Evolutionary conservation across 73 alveolate species (phyloP).

Genomic region (Tetrahymena malaccensis): DNA sequence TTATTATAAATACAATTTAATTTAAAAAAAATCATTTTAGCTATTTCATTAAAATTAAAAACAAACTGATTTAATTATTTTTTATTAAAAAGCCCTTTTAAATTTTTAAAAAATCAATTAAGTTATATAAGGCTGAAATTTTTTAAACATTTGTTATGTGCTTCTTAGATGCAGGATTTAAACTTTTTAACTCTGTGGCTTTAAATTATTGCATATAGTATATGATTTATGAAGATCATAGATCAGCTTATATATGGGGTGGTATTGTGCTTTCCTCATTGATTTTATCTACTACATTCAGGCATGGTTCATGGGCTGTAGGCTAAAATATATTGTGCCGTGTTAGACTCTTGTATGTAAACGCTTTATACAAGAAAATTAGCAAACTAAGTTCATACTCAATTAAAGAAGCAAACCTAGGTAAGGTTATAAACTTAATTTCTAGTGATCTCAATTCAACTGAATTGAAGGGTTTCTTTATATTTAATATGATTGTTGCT

Average conservation of each 20-base stretch:
- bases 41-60: too few relatives aligned
- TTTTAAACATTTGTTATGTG: neutral
- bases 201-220: neutral
- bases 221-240: neutral
- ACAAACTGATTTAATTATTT: too few relatives aligned
- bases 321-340: neutral
- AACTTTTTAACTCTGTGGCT: neutral
- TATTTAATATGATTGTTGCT: conserved; percentile 9
- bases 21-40: too few relatives aligned
- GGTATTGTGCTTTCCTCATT: neutral
- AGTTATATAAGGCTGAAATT: neutral
- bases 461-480: neutral
- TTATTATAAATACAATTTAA: too few relatives aligned
- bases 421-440: conserved; percentile 5
- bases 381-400: conserved; percentile 5
- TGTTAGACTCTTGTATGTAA: neutral
- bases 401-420: conserved; percentile 7
- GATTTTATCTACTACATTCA: neutral
- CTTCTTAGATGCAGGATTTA: neutral
- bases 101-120: neutral
- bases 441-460: conserved; percentile 18
- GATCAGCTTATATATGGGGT: neutral
- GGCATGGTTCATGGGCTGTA: neutral
- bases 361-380: neutral
- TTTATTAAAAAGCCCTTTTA: neutral